Base-by-base conservation (phyloP, 2,329 filamentous ascomycete genomes). In the Epichloe scottii region DNA sequence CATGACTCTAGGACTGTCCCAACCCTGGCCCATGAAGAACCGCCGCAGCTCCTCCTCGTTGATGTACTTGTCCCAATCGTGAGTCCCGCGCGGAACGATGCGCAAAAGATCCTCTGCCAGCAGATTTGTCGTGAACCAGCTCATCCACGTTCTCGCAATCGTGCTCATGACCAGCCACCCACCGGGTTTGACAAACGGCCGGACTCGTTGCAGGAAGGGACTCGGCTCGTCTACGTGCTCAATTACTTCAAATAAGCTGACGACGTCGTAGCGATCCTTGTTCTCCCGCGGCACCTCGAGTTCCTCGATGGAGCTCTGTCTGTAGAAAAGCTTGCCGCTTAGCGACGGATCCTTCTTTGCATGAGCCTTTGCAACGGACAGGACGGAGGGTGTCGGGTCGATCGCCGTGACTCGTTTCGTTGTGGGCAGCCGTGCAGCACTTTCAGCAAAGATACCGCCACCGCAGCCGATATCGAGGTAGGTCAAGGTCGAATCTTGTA, bases 61-160 rank as follows among this genome's bases (percentile, higher is more conserved):
- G 58, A 98, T 84, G 69, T 97, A 98, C 71, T 97, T 95, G 55
- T 76, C 76, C 93, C 93, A 98, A 66, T 96, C 89, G 69, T 98
- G 93, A 45, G 93, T 98, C 2, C 93, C 93, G 56, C 79, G 80
- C 10, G 93, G 93, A 51, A 98, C 93, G 54, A 97, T 88, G 5
- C 87, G 76, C 64, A 95, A 60, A 52, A 96, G 64, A 69, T 93
- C 87, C 71, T 98, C 93, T 0, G 93, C 93, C 56, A 95, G 76
- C 23, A 97, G 71, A 61, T 95, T 95, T 3, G 94, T 98, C 12
- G 91, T 89, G 45, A 96, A 68, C 84, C 89, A 98, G 58, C 87
- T 93, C 55, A 81, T 81, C 77, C 87, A 87, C 1, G 89, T 95
- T 56, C 93, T 76, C 48, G 93, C 87, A 63, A 98, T 97, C 3